Base-by-base conservation (phyloP, 768 basidiomycete species). In the Cyathus striatus region DNA sequence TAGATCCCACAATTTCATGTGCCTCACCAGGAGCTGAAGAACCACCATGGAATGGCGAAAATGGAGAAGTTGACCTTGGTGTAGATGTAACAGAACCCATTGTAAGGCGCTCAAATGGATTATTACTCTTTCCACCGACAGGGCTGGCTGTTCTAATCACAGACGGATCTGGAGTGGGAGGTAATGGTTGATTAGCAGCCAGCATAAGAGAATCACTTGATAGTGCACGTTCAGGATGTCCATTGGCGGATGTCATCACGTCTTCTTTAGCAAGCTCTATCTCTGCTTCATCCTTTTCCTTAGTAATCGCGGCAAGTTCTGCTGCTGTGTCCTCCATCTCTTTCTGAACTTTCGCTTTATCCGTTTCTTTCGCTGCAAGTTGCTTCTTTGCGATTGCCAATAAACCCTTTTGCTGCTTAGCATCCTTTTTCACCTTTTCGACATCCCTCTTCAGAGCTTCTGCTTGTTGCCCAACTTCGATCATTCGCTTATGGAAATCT, bases 311-410 rank as follows among this genome's bases (percentile, higher is more conserved):
- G n/a, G 65, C 61, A 18, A 73, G 61, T 60, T 86, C 84, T 2
- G 60, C 68, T 36, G 68, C 64, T 5, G 81, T 81, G 38, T 86
- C 86, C 49, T 78, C 77, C 6, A 89, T 64, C 51, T 93, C 91
- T 55, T 79, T 79, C 52, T 84, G 77, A 7, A 69, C 70, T 59
- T 79, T 87, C 12, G 74, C 77, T 43, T 76, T 79, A 53, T 90
- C 88, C 0, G 75, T 69, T 60, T 98, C 95, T 48, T 90, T 86
- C 4, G 86, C 79, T 20, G 76, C 77, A 21, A 98, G 69, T 66
- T 98, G 96, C 62, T 99, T 98, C 69, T 85, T 86, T 4, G 90
- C 89, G 58, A 98, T 95, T 4, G 93, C 93, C 18, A 95, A 73
- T 49, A 95, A 72, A 7, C 96, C 96, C 60, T 91, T 97, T 68